Evolutionary conservation across 768 basidiomycete species (phyloP).

Genomic region (Lactifluus echinatus): DNA sequence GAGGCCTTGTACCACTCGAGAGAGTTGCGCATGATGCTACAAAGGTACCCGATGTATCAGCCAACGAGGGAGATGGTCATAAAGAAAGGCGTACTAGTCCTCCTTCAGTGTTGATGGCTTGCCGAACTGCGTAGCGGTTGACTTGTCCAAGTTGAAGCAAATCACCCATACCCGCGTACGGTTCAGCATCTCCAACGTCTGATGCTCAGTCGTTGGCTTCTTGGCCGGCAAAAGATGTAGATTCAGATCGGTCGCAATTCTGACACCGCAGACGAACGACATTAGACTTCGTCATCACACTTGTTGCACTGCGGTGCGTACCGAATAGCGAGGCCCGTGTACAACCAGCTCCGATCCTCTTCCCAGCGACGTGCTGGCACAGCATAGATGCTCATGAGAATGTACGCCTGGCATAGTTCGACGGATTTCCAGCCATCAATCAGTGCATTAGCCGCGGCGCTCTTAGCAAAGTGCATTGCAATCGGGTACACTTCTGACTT

Average conservation of each 20-base stretch:
- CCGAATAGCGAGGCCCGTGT: slow-evolving; percentile 84
- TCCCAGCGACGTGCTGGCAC: slow-evolving; percentile 75
- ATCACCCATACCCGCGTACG: slow-evolving; percentile 86
- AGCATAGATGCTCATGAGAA: slow-evolving; percentile 68
- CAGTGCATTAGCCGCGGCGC: slow-evolving; percentile 68
- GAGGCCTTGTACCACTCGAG: slow-evolving; percentile 19
- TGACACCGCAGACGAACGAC: slow-evolving; percentile 26
- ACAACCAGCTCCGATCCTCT: slow-evolving; percentile 85
- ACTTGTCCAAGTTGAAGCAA: slow-evolving; percentile 87
- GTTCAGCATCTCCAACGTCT: slow-evolving; percentile 81
- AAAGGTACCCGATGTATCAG: neutral
- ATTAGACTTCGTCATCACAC: too few relatives aligned
- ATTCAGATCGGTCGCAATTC: slow-evolving; percentile 84
- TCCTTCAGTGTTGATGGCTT: slow-evolving; percentile 72
- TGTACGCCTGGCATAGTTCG: slow-evolving; percentile 80
- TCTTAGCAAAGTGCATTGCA: slow-evolving; percentile 66
- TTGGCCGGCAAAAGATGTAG: slow-evolving; percentile 70
- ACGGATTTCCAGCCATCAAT: slow-evolving; percentile 73
- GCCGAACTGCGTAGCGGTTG: slow-evolving; percentile 82
- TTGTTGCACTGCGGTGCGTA: too few relatives aligned
- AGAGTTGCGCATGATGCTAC: slow-evolving; percentile 17
- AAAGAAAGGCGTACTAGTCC: slow-evolving; percentile 58
- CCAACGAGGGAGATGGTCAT: neutral
- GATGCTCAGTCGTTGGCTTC: slow-evolving; percentile 68
- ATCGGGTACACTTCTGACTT: slow-evolving; percentile 62